Evolutionary conservation across 2,329 filamentous ascomycete species (phyloP), one percentile per base, ranked within the genome.

Genomic region (Nigrospora osmanthi): DNA sequence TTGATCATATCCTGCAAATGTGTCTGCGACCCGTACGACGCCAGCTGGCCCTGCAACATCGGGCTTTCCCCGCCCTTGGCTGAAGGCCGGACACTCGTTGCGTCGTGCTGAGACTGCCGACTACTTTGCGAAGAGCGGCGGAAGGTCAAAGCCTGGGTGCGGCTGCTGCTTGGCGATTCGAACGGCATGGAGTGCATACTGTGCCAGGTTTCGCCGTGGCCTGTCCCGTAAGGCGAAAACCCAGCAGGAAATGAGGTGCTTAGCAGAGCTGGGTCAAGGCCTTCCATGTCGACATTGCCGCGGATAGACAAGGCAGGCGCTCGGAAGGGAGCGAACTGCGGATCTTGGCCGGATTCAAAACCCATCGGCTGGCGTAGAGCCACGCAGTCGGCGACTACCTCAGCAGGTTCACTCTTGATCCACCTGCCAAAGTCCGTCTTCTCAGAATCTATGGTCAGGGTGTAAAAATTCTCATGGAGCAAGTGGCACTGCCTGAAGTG

Each of bases 401-500:
- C 87, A 1, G 86, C 80, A 9, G 87, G 81, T 52, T 90, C 86
- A 53, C 83, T 85, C 54, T 86, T 88, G 55, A 88, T 78, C 84
- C 85, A 93, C 42, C 87, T 80, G 36, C 83, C 82, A 49, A 80
- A 75, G 55, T 93, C 87, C 1, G 75, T 82, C 58, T 89, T 78
- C 60, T 93, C 87, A 2, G 87, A 85, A 50, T 93, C 87, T 40
- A 87, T 75, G 0, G 87, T 91, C 38, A 87, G 73, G 34, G 76
- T 83, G 59, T 87, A 90, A 62, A 93, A 91, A 61, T 90, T 90
- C n/a, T 87, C 83, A 59, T 93, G 87, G 14, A 93, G 66, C 6
- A 88, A 64, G 63, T 93, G 88, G 33, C 79, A 77, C 50, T 81
- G 78, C 34, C 85, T 76, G 59, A 88, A 90, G 16, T 75, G 76